A percentile compares a stretch with the other conserved stretches of the same genome.
These are phyloP conservation scores for Claviceps sp. DNA, from an alignment of 2,329 filamentous ascomycete species.

Conservation along the genomic window DNA sequence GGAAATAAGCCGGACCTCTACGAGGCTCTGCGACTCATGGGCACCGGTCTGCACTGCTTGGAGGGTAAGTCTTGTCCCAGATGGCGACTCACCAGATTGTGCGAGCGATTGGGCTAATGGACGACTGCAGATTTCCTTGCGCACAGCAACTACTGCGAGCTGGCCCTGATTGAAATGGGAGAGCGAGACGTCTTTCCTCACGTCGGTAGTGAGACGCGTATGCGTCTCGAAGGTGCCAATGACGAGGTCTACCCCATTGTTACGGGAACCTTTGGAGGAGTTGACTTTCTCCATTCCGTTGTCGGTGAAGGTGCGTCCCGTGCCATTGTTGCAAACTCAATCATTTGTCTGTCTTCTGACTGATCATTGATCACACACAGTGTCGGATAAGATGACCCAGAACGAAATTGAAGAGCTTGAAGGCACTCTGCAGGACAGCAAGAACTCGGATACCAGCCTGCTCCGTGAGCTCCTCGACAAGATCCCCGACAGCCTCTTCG, in stretches of 20 bases:
- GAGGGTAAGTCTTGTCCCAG: constrained; percentile 39
- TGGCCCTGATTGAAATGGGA: constrained; percentile 76
- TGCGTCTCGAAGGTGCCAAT: constrained; percentile 55
- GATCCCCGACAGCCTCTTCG: constrained; percentile 70
- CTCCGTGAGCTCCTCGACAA: constrained; percentile 69
- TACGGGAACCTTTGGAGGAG: constrained; percentile 87
- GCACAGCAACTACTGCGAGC: constrained; percentile 85
- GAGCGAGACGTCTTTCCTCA: constrained; percentile 76
- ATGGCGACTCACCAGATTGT: background rate
- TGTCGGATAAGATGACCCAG: constrained; percentile 81
- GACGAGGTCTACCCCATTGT: constrained; percentile 64
- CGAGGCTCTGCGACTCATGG: constrained; percentile 74
- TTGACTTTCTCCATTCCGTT: constrained; percentile 86
- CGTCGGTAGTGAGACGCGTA: constrained; percentile 59
- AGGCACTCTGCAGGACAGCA: constrained; percentile 57
- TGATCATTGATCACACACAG: constrained; percentile 23
- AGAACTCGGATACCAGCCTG: constrained; percentile 54
- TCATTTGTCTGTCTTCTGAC: background rate
- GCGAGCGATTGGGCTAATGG: constrained; percentile 5
- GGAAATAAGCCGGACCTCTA: constrained; percentile 59
- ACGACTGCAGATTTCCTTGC: constrained; percentile 59
- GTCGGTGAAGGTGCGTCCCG: constrained; percentile 43
- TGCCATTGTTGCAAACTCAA: too few species aligned
- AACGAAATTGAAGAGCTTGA: constrained; percentile 84
- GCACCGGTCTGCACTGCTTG: constrained; percentile 79